phyloP scores from a whole-genome alignment of 192 early-diverging fungal genomes.

The Rhizophagus prolifer region DNA sequence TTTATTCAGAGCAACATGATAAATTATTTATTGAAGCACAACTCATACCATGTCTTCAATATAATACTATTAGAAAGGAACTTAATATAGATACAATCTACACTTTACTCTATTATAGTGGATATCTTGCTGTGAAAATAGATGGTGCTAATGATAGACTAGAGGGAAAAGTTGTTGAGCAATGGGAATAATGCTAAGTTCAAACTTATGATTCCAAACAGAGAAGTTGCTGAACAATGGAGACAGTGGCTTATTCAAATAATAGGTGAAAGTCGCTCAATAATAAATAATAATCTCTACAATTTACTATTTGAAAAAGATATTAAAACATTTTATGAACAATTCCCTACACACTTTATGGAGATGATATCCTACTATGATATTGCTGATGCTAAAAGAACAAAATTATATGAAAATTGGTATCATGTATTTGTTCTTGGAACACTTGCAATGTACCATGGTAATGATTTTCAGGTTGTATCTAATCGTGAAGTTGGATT shows the following conservation, averaged over 20 bases:
- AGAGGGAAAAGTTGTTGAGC: neutral
- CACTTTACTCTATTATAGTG: slow-evolving; percentile 12
- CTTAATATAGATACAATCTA: slow-evolving; percentile 6
- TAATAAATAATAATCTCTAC: neutral
- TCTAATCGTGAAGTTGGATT: slow-evolving; percentile 22
- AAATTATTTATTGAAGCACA: neutral
- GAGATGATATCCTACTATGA: neutral
- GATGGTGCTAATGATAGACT: neutral
- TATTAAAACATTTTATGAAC: neutral
- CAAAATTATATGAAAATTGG: no score
- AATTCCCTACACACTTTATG: slow-evolving; percentile 2
- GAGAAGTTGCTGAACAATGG: slow-evolving; percentile 23
- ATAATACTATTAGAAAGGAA: no score
- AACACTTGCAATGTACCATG: no score
- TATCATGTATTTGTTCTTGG: no score
- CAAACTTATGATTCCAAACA: slow-evolving; percentile 20
- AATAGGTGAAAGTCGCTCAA: neutral
- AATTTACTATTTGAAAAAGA: no score
- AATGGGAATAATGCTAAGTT: neutral
- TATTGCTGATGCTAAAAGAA: neutral
- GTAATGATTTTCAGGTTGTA: neutral
- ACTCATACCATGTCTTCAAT: slow-evolving; percentile 2
- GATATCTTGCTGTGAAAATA: neutral
- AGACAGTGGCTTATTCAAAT: slow-evolving; percentile 5
- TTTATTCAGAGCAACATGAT: no score